Evolutionary conservation across 2,329 filamentous ascomycete genomes (phyloP), one percentile per base, ranked within the genome.

Genomic region (Paracoccidioides lutzii): DNA sequence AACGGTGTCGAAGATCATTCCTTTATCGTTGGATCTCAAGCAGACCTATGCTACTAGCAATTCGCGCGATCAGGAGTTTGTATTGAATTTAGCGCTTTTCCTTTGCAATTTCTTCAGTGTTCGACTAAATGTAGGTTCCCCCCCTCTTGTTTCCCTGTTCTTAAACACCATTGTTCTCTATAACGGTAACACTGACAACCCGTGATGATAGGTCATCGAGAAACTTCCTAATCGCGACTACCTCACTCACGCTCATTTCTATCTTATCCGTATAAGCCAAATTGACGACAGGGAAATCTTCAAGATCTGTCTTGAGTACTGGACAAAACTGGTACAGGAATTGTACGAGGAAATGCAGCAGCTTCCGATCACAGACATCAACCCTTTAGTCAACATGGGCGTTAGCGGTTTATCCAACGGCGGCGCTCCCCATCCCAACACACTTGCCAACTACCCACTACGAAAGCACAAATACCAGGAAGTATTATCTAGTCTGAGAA

Each of bases 201-300:
- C 12, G 28, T 30, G 7, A 32, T 52, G 3, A 52, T 64, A 89
- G 85, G 80, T 97, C 56, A 91, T 98, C 62, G 93, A 98, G 73
- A 95, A 93, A 65, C 80, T 98, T 30, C 91, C 93, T 32, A 97
- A 97, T 73, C 82, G 85, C 62, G 93, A 98, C 66, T 98, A 88
- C 71, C 84, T 98, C 45, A 88, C 89, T 0, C 93, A 98, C 67
- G 91, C 89, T 15, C 93, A 98, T 73, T 97, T 95, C 73, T 98
- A 98, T 72, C 83, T 98, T 12, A 96, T 98, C 66, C 85, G 91
- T 60, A 96, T 98, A 71, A 96, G 90, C 50, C 90, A 98, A 74
- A 98, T 98, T 62, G 93, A 98, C 63, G 94, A 98, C 67, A 85
- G 93, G 55, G 93, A 98, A 71, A 95, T 98, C 61, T 98, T 98